These are phyloP conservation scores for Mucor plumbeus DNA, from an alignment of 371 early-diverging fungal species.

Conservation along the genomic window DNA sequence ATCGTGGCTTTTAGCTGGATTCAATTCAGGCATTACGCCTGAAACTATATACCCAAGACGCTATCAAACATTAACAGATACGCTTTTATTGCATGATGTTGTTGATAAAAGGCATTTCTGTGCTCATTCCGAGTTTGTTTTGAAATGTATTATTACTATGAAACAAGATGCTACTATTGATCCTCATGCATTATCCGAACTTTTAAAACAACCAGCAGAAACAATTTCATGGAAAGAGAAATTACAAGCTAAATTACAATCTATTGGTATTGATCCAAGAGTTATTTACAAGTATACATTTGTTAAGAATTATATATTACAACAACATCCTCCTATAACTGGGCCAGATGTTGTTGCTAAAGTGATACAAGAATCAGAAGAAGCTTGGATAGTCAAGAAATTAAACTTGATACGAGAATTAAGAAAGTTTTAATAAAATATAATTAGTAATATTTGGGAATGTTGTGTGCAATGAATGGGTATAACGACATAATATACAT, in stretches of 20 bases:
- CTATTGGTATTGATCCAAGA: conserved; percentile 1
- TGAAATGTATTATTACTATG: conserved; percentile 1
- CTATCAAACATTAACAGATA: conserved; percentile 4
- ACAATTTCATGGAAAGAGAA: background rate
- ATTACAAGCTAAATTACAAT: background rate
- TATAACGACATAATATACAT: background rate
- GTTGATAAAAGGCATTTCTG: background rate
- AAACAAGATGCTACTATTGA: background rate
- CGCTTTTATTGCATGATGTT: background rate
- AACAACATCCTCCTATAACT: background rate
- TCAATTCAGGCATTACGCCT: conserved; percentile 23
- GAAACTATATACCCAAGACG: conserved; percentile 31
- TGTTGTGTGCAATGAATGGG: too few relatives aligned
- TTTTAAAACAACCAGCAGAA: background rate
- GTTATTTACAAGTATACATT: conserved; percentile 19
- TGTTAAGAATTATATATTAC: conserved; percentile 10
- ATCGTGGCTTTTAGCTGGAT: conserved; percentile 42
- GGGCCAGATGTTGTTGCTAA: background rate
- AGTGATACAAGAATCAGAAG: conserved; percentile 12
- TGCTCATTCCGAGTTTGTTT: conserved; percentile 13
- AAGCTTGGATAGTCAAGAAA: conserved; percentile 5
- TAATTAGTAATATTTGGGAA: too few relatives aligned
- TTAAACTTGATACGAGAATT: background rate
- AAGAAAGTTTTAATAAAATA: background rate
- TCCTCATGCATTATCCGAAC: background rate